phyloP scores from a whole-genome alignment of 768 basidiomycete genomes.

The Mycena pura region DNA sequence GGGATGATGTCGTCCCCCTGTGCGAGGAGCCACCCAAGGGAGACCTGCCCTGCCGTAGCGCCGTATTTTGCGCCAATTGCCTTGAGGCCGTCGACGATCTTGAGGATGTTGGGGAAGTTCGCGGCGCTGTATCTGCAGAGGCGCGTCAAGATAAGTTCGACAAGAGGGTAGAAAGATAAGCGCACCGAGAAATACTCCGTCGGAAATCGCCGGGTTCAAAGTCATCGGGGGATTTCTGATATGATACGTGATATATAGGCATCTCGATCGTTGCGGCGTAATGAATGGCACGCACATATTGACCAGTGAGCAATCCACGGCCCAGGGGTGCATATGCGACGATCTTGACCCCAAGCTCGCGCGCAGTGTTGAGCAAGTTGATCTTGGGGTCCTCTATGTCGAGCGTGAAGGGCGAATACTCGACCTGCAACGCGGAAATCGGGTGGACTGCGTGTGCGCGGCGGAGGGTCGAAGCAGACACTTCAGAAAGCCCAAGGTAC shows the following conservation, averaged over 20 bases:
- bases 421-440: conserved; percentile 43
- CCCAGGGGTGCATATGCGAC: conserved; percentile 49
- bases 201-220: conserved; percentile 51
- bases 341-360: conserved; percentile 44
- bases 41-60: conserved; percentile 52
- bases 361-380: conserved; percentile 34
- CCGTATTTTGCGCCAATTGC: conserved; percentile 44
- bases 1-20: conserved; percentile 55
- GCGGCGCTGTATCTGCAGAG: conserved; percentile 41
- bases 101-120: conserved; percentile 56
- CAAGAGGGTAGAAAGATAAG: conserved; percentile 7
- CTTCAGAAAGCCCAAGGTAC: conserved; percentile 46
- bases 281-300: conserved; percentile 41
- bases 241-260: too few species aligned
- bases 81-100: conserved; percentile 47
- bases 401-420: conserved; percentile 42
- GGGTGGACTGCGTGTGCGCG: conserved; percentile 44
- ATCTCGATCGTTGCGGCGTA: too few species aligned
- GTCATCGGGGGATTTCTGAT: conserved; percentile 44
- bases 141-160: conserved; percentile 5
- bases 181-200: conserved; percentile 40
- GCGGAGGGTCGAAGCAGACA: conserved; percentile 38
- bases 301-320: conserved; percentile 45
- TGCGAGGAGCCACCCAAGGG: conserved; percentile 58
- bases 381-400: conserved; percentile 38